phyloP scores from a whole-genome alignment of 768 basidiomycete species.

The Amanita rimosa region DNA sequence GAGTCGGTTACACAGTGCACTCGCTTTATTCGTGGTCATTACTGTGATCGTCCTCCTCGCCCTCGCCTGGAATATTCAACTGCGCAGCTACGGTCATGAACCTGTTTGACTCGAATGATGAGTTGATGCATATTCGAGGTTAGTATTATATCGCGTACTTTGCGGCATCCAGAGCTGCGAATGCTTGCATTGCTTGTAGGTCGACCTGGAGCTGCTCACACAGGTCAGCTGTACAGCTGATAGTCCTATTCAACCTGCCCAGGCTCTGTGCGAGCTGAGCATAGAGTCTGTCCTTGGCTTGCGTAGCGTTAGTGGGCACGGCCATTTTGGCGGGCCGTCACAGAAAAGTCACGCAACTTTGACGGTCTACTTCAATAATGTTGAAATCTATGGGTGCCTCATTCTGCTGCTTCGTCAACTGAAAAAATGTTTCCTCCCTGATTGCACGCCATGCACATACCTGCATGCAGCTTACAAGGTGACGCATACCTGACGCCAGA shows the following conservation, averaged over 20 bases:
- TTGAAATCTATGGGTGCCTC: too few species aligned
- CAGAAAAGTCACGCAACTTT: too few species aligned
- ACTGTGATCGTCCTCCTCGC: slow-evolving; percentile 7
- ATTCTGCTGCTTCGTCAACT: too few species aligned
- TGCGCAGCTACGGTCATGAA: slow-evolving; percentile 29
- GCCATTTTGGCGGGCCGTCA: neutral
- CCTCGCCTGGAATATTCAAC: slow-evolving; percentile 23
- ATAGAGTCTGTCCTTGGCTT: slow-evolving; percentile 75
- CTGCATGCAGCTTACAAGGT: too few species aligned
- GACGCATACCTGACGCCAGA: too few species aligned
- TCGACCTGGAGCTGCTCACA: slow-evolving; percentile 70
- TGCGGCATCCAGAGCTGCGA: slow-evolving; percentile 71
- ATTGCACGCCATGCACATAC: too few species aligned
- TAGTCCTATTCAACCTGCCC: slow-evolving; percentile 52
- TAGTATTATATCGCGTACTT: slow-evolving; percentile 33
- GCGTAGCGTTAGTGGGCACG: slow-evolving; percentile 51
- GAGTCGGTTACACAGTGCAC: neutral
- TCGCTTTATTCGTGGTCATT: neutral
- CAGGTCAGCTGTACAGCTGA: slow-evolving; percentile 64
- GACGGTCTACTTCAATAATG: too few species aligned
- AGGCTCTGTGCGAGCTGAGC: slow-evolving; percentile 63
- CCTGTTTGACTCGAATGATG: too few species aligned
- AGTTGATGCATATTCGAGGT: too few species aligned
- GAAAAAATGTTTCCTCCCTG: too few species aligned
- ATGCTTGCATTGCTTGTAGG: slow-evolving; percentile 66